Conservation (phyloP, 2,329 filamentous ascomycete species). For the Cytospora piceicola region DNA sequence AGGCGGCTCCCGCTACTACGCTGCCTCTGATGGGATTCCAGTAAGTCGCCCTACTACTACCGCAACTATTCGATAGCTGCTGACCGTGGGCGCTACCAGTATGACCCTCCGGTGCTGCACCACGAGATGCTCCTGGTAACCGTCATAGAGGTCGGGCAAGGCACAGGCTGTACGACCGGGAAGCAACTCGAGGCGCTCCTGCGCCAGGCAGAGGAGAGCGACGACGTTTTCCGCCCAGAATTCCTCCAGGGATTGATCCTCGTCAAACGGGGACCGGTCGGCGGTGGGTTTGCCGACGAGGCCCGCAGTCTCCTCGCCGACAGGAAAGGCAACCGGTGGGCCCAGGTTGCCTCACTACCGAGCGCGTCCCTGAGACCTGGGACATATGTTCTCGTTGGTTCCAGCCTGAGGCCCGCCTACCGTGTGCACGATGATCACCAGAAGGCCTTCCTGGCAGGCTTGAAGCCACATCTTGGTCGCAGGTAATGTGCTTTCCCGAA, state of each 20-base stretch:
- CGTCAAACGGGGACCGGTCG: too few relatives aligned
- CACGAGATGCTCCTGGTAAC: conserved; percentile 1
- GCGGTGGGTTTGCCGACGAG: neutral
- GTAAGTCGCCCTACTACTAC: neutral
- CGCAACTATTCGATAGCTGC: neutral
- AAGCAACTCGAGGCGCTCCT: neutral
- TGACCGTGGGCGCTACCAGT: neutral
- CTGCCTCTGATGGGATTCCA: neutral
- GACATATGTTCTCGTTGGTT: conserved; percentile 13
- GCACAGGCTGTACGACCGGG: neutral
- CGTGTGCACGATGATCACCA: conserved; percentile 13
- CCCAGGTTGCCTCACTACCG: neutral
- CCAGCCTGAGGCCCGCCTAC: neutral
- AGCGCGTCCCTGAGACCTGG: neutral
- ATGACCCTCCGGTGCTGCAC: neutral
- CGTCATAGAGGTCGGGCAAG: neutral
- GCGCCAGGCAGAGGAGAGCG: conserved; percentile 5
- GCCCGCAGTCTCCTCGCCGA: neutral
- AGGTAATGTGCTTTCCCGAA: neutral
- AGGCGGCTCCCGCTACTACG: neutral
- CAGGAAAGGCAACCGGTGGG: neutral
- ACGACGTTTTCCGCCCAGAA: neutral
- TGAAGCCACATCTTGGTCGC: neutral
- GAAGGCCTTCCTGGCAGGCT: conserved; percentile 7
- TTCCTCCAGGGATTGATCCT: conserved; percentile 4